phyloP scores from a whole-genome alignment of 352 stramenopile genomes.

The Globisporangium mamillatum region DNA sequence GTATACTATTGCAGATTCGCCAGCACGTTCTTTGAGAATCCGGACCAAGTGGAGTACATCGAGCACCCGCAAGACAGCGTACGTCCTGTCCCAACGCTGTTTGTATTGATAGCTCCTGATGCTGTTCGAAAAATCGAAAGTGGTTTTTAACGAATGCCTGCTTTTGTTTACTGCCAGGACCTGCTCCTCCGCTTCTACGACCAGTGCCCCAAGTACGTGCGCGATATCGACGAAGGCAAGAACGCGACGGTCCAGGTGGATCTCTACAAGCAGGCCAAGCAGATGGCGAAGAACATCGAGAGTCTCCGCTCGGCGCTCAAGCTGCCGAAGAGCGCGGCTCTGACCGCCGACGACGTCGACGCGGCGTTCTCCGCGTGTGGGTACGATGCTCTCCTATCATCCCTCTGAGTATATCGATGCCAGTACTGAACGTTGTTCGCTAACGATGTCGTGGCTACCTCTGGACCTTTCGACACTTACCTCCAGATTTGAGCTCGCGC shows the following conservation, averaged over 20 bases:
- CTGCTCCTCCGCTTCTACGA: slow-evolving; percentile 61
- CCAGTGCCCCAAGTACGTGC: slow-evolving; percentile 46
- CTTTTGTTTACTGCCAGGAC: slow-evolving; percentile 26
- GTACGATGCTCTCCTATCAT: slow-evolving; percentile 20
- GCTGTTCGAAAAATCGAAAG: not conserved
- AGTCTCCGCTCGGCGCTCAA: slow-evolving; percentile 12
- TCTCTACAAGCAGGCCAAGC: slow-evolving; percentile 28
- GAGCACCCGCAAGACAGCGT: slow-evolving; percentile 36
- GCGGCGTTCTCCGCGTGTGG: slow-evolving; percentile 41
- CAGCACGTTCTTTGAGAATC: slow-evolving; percentile 51
- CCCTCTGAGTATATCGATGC: not conserved
- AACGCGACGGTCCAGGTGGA: slow-evolving; percentile 27
- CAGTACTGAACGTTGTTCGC: not conserved
- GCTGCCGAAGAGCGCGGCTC: slow-evolving; percentile 5
- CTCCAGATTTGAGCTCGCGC: slow-evolving; percentile 42
- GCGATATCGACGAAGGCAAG: slow-evolving; percentile 43
- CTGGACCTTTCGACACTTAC: not conserved
- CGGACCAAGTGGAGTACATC: slow-evolving; percentile 40
- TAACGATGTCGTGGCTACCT: not conserved
- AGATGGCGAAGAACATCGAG: slow-evolving; percentile 23
- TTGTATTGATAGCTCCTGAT: not conserved
- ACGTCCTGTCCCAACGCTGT: not conserved
- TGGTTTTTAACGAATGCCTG: too few relatives aligned
- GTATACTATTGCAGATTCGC: slow-evolving; percentile 34
- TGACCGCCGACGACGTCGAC: slow-evolving; percentile 34